These are phyloP conservation scores for Elymus sibiricus DNA, from an alignment of 176 grass and related monocot genomes.

Conservation along the genomic window DNA sequence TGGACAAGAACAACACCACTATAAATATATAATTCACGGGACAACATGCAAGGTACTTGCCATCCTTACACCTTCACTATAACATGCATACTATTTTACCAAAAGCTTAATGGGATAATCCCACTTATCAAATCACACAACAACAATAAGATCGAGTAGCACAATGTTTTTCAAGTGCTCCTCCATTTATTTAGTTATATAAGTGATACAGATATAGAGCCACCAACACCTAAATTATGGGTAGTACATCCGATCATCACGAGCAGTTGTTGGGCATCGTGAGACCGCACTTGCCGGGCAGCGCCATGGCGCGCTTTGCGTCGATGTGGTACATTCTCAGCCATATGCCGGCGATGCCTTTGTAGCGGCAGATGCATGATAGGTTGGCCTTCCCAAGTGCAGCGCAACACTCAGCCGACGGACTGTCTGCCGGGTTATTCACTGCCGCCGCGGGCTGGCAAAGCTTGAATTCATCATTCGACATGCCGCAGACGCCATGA, in stretches of 20 bases:
- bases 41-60: too few species aligned
- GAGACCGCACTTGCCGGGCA: constrained; percentile 30
- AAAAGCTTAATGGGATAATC: neutral
- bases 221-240: neutral
- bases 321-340: constrained; percentile 63
- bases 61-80: too few species aligned
- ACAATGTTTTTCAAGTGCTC: neutral
- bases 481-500: constrained; percentile 46
- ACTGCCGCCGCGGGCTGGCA: constrained; percentile 39
- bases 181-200: neutral
- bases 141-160: neutral
- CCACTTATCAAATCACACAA: neutral
- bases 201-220: neutral
- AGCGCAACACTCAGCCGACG: constrained; percentile 41
- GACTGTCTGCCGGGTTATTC: constrained; percentile 2
- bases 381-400: constrained; percentile 49
- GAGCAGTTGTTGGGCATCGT: constrained; percentile 1
- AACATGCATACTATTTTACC: too few species aligned
- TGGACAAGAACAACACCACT: too few species aligned
- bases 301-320: constrained; percentile 47
- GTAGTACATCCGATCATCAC: neutral
- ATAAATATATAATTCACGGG: too few species aligned
- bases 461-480: constrained; percentile 28
- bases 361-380: constrained; percentile 53
- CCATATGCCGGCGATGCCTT: constrained; percentile 27